phyloP scores from a whole-genome alignment of 192 early-diverging fungal species.

The Lobosporangium transversale region DNA sequence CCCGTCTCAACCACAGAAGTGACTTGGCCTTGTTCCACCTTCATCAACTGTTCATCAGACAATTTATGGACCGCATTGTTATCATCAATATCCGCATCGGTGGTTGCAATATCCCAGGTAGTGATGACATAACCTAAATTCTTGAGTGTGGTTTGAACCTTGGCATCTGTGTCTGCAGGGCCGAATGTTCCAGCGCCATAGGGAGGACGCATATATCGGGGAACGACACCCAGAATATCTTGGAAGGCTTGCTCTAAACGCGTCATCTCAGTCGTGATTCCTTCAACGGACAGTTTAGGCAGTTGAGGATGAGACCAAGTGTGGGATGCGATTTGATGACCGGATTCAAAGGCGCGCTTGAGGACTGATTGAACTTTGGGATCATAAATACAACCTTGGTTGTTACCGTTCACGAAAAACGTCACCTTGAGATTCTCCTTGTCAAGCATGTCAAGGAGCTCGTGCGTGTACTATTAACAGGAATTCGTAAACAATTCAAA shows the following conservation, averaged over 20 bases:
- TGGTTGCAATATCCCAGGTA: conserved; percentile 46
- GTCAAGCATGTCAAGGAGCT: conserved; percentile 63
- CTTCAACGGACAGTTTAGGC: conserved; percentile 54
- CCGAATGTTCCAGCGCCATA: conserved; percentile 56
- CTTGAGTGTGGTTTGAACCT: conserved; percentile 24
- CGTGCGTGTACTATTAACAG: conserved; percentile 59
- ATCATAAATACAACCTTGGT: conserved; percentile 53
- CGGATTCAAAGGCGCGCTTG: conserved; percentile 56
- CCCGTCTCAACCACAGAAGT: conserved; percentile 22
- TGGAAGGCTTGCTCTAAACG: conserved; percentile 59
- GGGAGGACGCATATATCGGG: conserved; percentile 70
- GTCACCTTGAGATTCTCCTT: conserved; percentile 68
- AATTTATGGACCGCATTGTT: conserved; percentile 33
- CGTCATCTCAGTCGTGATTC: conserved; percentile 58
- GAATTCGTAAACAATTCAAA: too few species aligned
- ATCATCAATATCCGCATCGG: conserved; percentile 43
- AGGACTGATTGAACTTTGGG: conserved; percentile 58
- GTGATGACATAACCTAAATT: conserved; percentile 39
- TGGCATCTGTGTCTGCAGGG: conserved; percentile 20
- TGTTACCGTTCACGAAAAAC: conserved; percentile 73
- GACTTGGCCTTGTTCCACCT: conserved; percentile 15
- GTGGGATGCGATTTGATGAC: conserved; percentile 73
- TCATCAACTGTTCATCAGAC: conserved; percentile 24
- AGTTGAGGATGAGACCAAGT: conserved; percentile 67
- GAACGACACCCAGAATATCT: conserved; percentile 61